Evolutionary conservation across 148 eudicot species (phyloP).

Genomic region (Persicaria maculosa): DNA sequence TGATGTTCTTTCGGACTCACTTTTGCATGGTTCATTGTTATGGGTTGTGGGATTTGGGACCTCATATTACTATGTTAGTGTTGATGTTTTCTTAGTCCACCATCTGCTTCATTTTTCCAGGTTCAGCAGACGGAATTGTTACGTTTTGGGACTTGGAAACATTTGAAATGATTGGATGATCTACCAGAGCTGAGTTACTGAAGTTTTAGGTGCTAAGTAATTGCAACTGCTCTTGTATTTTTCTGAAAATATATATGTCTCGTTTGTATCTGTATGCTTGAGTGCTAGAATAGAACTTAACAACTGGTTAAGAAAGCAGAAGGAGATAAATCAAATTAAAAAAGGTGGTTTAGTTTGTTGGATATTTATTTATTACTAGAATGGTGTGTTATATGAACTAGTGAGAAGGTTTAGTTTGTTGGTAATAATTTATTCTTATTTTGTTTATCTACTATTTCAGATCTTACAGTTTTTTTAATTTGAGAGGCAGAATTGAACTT

Average conservation of each 20-base stretch:
- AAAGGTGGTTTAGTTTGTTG: no score
- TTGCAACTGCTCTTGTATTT: not conserved
- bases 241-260: not conserved
- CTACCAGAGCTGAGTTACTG: conserved; percentile 78
- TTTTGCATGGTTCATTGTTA: not conserved
- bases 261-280: not conserved
- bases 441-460: no score
- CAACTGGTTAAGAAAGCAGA: not conserved
- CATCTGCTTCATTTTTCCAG: conserved; percentile 32
- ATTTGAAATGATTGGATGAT: conserved; percentile 85
- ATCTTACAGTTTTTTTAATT: no score
- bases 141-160: conserved; percentile 99
- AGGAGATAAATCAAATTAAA: not conserved
- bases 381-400: no score
- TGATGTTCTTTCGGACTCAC: not conserved
- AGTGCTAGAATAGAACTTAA: not conserved
- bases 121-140: conserved; percentile 88
- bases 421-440: no score
- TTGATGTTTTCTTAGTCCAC: not conserved
- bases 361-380: no score
- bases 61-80: no score
- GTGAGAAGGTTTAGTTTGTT: no score
- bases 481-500: no score
- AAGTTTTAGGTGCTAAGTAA: not conserved
- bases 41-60: not conserved